Percentiles rank a stretch among this genome's conserved stretches.
phyloP scores from a whole-genome alignment of 306 rosid genomes.

The Cucumis hystrix region DNA sequence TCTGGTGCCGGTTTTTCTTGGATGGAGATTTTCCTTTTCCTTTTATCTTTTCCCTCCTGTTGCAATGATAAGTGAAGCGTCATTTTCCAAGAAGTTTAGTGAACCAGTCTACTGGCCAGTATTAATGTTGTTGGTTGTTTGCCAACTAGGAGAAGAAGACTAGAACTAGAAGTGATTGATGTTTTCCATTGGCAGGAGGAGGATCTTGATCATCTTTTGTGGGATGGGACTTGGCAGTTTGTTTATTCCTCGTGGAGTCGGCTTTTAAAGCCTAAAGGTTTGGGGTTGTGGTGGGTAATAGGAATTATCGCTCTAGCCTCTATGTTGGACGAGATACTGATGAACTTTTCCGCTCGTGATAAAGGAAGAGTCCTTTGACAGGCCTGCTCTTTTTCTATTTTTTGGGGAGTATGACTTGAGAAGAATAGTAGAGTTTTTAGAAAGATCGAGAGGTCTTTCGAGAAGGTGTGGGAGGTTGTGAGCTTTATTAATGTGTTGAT shows the following conservation, averaged over 20 bases:
- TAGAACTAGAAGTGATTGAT: background rate
- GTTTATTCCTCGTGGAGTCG: background rate
- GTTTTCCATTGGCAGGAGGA: background rate
- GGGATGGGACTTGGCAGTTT: background rate
- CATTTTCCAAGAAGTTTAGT: background rate
- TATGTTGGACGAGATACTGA: background rate
- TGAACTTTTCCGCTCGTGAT: background rate
- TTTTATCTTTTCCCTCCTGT: background rate
- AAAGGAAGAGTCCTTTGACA: background rate
- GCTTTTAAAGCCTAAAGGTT: background rate
- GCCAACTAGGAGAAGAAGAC: background rate
- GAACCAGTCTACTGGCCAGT: background rate
- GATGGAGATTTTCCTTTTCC: background rate
- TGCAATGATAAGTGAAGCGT: background rate
- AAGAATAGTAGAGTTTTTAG: background rate
- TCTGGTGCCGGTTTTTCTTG: background rate
- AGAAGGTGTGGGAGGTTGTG: background rate
- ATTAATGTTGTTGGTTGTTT: background rate
- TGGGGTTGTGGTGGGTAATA: background rate
- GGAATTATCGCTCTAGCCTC: background rate
- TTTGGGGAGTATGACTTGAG: background rate
- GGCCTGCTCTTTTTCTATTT: background rate
- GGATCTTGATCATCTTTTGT: background rate
- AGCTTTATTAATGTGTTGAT: no score
- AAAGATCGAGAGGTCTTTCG: background rate